A percentile compares a stretch with the other conserved stretches of the same genome.
phyloP scores from a whole-genome alignment of 1,284 basidiomycete species.

The Tilletiaria anomala region DNA sequence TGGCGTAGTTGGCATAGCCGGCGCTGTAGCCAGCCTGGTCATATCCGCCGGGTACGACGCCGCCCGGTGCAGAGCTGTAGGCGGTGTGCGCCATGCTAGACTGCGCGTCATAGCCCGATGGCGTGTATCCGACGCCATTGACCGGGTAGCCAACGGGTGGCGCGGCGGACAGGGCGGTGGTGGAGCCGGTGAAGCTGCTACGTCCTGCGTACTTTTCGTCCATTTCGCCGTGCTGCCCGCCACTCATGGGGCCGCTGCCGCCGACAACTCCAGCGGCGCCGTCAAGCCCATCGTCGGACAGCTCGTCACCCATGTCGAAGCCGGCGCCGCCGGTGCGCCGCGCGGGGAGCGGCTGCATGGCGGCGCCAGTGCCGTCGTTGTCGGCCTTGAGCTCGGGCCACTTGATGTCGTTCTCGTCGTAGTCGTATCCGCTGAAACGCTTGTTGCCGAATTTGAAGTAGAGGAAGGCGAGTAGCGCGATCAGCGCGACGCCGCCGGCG shows the following conservation, averaged over 20 bases:
- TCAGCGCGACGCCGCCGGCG: slow-evolving; percentile 25
- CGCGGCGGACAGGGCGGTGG: slow-evolving; percentile 11
- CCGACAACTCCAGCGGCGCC: background rate
- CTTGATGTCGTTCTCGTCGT: slow-evolving; percentile 32
- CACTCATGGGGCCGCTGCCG: no score
- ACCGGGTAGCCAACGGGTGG: slow-evolving; percentile 1
- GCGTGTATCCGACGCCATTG: background rate
- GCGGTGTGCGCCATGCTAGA: background rate
- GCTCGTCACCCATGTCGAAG: slow-evolving; percentile 37
- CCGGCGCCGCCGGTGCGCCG: slow-evolving; percentile 32
- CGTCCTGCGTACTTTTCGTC: slow-evolving; percentile 11
- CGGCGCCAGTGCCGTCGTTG: slow-evolving; percentile 18
- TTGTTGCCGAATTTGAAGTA: slow-evolving; percentile 28
- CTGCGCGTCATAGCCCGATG: no score
- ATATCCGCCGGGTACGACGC: no score
- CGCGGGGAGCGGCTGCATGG: slow-evolving; percentile 32
- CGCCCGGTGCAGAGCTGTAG: background rate
- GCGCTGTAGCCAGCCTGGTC: slow-evolving; percentile 5
- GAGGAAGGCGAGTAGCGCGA: slow-evolving; percentile 23
- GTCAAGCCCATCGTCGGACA: slow-evolving; percentile 11
- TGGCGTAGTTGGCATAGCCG: slow-evolving; percentile 1
- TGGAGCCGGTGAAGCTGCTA: slow-evolving; percentile 13
- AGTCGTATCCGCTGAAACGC: slow-evolving; percentile 14
- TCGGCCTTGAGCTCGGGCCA: slow-evolving; percentile 37
- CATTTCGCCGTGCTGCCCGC: slow-evolving; percentile 1